Evolutionary conservation across 2,329 filamentous ascomycete genomes (phyloP).

Genomic region (Metarhizium rileyi): DNA sequence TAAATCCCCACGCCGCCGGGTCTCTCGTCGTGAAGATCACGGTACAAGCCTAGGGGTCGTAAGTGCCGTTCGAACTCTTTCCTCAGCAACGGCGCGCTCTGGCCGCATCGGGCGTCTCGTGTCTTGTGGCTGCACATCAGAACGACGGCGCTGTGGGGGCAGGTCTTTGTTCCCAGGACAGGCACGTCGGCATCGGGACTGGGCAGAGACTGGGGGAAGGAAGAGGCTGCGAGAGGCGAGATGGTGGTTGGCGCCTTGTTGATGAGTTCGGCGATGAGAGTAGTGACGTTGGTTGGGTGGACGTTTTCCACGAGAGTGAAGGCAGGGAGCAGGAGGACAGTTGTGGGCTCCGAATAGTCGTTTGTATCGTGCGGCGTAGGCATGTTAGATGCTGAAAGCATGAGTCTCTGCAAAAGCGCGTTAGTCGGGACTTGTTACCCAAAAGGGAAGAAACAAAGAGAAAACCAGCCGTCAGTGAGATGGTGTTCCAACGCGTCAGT

Average conservation of each 20-base stretch:
- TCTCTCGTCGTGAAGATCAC: slow-evolving; percentile 79
- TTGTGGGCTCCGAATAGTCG: slow-evolving; percentile 61
- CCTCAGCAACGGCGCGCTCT: slow-evolving; percentile 81
- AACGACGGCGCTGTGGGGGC: slow-evolving; percentile 77
- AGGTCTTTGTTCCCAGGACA: slow-evolving; percentile 36
- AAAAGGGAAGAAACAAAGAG: not conserved
- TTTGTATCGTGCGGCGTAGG: slow-evolving; percentile 60
- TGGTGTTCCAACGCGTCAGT: not conserved
- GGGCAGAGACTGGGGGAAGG: slow-evolving; percentile 26
- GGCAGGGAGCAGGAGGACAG: slow-evolving; percentile 72
- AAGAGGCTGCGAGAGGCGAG: slow-evolving; percentile 41
- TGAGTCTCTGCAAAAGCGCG: slow-evolving; percentile 53
- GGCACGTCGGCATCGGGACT: slow-evolving; percentile 18
- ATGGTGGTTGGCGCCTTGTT: slow-evolving; percentile 65
- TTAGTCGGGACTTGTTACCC: not conserved
- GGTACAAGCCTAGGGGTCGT: slow-evolving; percentile 71
- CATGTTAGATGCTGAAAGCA: slow-evolving; percentile 89
- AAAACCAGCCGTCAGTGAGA: not conserved
- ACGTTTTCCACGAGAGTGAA: slow-evolving; percentile 80
- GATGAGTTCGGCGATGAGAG: slow-evolving; percentile 62
- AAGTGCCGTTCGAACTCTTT: slow-evolving; percentile 86
- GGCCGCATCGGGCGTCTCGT: slow-evolving; percentile 89
- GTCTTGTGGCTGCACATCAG: slow-evolving; percentile 90
- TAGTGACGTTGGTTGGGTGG: slow-evolving; percentile 61
- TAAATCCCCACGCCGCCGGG: slow-evolving; percentile 91